Evolutionary conservation across 345 rosid genomes (phyloP).

Genomic region (Citrus medica): DNA sequence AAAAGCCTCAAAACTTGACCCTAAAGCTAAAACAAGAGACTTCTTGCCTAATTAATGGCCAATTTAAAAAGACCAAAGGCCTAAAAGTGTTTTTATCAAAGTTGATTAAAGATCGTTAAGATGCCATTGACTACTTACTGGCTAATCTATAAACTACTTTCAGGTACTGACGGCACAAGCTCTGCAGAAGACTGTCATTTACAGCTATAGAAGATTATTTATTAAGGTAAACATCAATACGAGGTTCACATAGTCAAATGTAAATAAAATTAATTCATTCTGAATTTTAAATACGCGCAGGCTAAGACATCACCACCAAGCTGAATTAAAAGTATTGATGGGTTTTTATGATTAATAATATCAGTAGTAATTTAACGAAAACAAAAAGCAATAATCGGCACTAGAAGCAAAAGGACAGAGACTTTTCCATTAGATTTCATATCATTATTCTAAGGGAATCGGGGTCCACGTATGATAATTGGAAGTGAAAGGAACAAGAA

Average conservation of each 20-base stretch:
- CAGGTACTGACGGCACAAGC: too few species aligned
- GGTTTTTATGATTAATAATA: too few species aligned
- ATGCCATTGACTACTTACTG: background rate
- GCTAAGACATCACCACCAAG: too few species aligned
- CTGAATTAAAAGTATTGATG: too few species aligned
- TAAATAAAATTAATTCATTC: too few species aligned
- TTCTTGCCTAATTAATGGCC: background rate
- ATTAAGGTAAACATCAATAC: background rate
- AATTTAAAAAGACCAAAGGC: too few species aligned
- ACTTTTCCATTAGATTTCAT: background rate
- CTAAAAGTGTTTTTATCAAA: background rate
- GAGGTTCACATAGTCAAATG: too few species aligned
- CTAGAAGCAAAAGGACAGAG: background rate
- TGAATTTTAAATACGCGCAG: too few species aligned
- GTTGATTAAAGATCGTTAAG: background rate
- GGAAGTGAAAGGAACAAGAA: slow-evolving; percentile 24
- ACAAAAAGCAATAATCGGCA: background rate
- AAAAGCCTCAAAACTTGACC: background rate
- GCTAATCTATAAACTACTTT: background rate
- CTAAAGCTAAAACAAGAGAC: background rate
- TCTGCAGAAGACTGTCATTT: slow-evolving; percentile 10
- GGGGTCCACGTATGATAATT: slow-evolving; percentile 23
- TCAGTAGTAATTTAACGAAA: background rate
- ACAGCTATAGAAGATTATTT: background rate
- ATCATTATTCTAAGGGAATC: background rate